A percentile compares a stretch with the other conserved stretches of the same genome.
Conservation (phyloP, 208 protist species). For the Novymonas esmeraldas region DNA sequence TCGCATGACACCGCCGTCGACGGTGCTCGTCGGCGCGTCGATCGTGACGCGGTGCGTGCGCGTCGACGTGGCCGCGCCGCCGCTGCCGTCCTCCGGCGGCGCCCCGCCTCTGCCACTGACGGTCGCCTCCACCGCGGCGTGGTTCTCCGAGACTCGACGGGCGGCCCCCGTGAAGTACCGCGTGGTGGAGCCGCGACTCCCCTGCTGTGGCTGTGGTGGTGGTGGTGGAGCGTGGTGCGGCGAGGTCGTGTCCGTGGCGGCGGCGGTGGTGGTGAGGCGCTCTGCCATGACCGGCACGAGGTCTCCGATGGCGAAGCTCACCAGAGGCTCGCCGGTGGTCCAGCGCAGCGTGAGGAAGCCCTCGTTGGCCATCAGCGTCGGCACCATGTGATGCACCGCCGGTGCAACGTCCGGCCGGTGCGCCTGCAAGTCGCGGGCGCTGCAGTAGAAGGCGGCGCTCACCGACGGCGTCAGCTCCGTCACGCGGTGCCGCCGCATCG, state of each 20-base stretch:
- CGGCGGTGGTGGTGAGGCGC: not conserved
- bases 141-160: not conserved
- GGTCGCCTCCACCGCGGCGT: not conserved
- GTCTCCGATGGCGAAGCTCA: slow-evolving; percentile 35
- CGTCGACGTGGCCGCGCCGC: not conserved
- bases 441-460: slow-evolving; percentile 16
- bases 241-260: not conserved
- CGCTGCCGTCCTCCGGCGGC: not conserved
- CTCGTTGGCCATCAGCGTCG: slow-evolving; percentile 30
- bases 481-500: slow-evolving; percentile 36
- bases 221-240: too few species aligned
- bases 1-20: not conserved
- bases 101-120: not conserved
- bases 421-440: slow-evolving; percentile 15
- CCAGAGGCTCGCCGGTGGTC: slow-evolving; percentile 33
- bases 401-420: slow-evolving; percentile 31
- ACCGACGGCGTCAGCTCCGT: slow-evolving; percentile 52
- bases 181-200: not conserved
- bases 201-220: not conserved
- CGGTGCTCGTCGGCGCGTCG: not conserved
- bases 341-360: slow-evolving; percentile 36
- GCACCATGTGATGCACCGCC: slow-evolving; percentile 20
- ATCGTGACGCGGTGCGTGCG: slow-evolving; percentile 9
- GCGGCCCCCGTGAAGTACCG: slow-evolving; percentile 12
- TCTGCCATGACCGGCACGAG: slow-evolving; percentile 32